Evolutionary conservation across 1,284 basidiomycete genomes (phyloP).

Genomic region (Pterula multifida): DNA sequence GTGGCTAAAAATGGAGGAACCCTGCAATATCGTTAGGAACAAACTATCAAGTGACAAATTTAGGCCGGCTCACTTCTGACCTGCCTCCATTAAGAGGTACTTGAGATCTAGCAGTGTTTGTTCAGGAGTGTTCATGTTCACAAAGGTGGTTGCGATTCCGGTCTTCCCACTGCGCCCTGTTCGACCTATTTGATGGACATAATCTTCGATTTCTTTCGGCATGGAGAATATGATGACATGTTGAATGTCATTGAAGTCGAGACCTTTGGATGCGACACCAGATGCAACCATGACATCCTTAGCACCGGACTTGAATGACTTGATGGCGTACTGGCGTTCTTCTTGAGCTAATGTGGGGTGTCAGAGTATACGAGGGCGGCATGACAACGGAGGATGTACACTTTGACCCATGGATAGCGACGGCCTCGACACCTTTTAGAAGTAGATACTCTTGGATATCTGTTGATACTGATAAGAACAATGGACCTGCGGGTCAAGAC

Average conservation of each 20-base stretch:
- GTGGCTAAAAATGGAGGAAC: constrained; percentile 92
- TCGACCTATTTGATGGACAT: constrained; percentile 96
- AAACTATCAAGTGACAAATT: constrained; percentile 3
- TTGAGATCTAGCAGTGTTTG: constrained; percentile 96
- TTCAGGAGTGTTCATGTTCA: constrained; percentile 94
- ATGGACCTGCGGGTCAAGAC: constrained; percentile 1
- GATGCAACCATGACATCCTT: constrained; percentile 99
- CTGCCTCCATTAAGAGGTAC: constrained; percentile 94
- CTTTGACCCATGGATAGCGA: constrained; percentile 97
- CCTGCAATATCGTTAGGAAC: constrained; percentile 26
- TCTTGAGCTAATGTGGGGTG: constrained; percentile 79
- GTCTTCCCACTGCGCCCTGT: constrained; percentile 97
- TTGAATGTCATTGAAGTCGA: constrained; percentile 98
- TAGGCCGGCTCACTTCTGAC: constrained; percentile 66
- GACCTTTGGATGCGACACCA: constrained; percentile 92
- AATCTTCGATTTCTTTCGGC: constrained; percentile 99
- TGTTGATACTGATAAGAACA: constrained; percentile 21
- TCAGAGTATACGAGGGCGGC: too few relatives aligned
- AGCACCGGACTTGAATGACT: constrained; percentile 90
- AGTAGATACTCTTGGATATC: constrained; percentile 98
- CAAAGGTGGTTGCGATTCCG: constrained; percentile 99
- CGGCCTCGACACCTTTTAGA: constrained; percentile 95
- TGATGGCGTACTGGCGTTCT: constrained; percentile 97
- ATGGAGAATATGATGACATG: constrained; percentile 97
- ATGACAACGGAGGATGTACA: constrained; percentile 33